phyloP scores from a whole-genome alignment of 441 rosid species.

The Mallotus repandus region DNA sequence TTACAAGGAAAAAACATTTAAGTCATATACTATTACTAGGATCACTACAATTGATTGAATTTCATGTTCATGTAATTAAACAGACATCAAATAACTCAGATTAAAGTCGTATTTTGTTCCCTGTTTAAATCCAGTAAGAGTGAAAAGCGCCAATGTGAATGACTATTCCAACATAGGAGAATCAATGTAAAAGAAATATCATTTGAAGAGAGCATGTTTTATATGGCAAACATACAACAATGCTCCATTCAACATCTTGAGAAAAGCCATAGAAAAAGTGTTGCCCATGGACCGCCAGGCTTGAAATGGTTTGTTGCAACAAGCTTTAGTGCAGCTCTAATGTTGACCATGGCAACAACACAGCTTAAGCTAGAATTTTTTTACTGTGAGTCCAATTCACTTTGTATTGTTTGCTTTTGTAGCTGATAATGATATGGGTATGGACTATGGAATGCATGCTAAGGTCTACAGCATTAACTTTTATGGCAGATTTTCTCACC shows the following conservation, averaged over 20 bases:
- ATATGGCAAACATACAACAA: background rate
- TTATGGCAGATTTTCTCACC: constrained; percentile 43
- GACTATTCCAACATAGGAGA: background rate
- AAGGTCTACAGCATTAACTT: background rate
- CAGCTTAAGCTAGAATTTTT: background rate
- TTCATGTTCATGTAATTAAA: background rate
- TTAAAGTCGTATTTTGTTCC: background rate
- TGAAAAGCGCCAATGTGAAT: background rate
- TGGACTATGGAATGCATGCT: background rate
- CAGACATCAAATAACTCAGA: background rate
- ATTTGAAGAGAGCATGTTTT: background rate
- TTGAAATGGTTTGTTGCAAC: background rate
- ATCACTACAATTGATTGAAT: background rate
- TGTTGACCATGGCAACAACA: background rate
- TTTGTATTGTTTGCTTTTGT: background rate
- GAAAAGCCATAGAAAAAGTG: background rate
- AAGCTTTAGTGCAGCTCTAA: background rate
- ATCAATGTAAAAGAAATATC: background rate
- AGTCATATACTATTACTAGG: background rate
- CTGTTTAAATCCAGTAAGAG: constrained; percentile 1
- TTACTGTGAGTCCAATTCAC: background rate
- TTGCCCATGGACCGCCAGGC: background rate
- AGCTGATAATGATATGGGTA: background rate
- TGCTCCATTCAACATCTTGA: background rate
- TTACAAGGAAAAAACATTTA: background rate